Base-by-base conservation (phyloP, 306 rosid genomes). In the Prunus padus region DNA sequence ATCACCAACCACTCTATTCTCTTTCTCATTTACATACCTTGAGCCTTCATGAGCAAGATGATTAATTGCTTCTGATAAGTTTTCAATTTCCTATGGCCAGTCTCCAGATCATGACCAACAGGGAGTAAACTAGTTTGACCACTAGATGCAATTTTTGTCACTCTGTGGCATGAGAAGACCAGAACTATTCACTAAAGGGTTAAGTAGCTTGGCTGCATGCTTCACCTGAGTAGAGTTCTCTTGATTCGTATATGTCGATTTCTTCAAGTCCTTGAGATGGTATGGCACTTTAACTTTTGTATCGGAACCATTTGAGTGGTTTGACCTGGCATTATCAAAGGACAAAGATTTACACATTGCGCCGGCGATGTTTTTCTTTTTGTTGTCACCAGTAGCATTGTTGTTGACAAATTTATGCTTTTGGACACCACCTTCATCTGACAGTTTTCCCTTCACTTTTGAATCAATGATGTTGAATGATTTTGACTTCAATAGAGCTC, bases 311-410 rank as follows among this genome's bases (percentile, higher is more conserved):
- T 77, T 77, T 54, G 69, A 26, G 30, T 37, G 8, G 60, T 52
- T 13, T 59, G 71, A 20, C 49, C 54, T 25, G 45, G 54, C 54
- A 65, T 28, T 37, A 30, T 45, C 71, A 57, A 44, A 76, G 73
- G 84, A 54, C 66, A 79, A 30, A 65, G 75, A 65, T 78, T 78
- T 56, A 52, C 75, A 55, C 86, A 65, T 20, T 61, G 14, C 13
- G 56, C 71, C 61, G 26, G 46, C 11, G 49, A 6, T 18, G 46
- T 31, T 64, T 76, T 50, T 44, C 42, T 40, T 69, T 52, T 31
- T 72, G 16, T 40, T 44, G 23, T 77, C 73, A 77, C 28, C 15
- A 62, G 31, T 16, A 54, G 76, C 47, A 31, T 52, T 54, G 64
- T 61, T 66, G 30, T 26, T 51, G 7, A 28, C 59, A 70, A 42